Conservation (phyloP, 305 asterid genomes). For the Plantago coronopus region DNA sequence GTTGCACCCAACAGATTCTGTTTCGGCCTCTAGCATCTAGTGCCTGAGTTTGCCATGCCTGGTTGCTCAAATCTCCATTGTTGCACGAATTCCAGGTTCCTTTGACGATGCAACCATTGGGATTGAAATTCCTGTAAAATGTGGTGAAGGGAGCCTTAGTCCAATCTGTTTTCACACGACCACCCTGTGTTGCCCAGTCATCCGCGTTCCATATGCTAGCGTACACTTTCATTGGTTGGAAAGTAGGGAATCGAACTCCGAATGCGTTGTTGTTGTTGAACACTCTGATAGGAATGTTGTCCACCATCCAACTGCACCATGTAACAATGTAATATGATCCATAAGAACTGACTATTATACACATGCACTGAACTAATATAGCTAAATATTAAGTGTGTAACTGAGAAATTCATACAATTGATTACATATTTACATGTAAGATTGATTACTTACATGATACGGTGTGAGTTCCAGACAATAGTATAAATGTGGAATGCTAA, state of each 20-base stretch:
- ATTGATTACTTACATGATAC: not conserved
- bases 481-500: not conserved
- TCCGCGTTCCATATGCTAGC: too few relatives aligned
- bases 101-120: not conserved
- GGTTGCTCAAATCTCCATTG: not conserved
- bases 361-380: too few relatives aligned
- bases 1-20: not conserved
- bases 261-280: not conserved
- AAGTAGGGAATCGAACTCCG: not conserved
- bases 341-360: too few relatives aligned
- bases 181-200: too few relatives aligned
- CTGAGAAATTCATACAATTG: not conserved
- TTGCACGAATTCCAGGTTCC: not conserved
- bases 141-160: too few relatives aligned
- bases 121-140: not conserved
- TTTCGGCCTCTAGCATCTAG: not conserved
- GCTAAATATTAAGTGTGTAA: not conserved
- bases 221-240: too few relatives aligned
- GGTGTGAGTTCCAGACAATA: not conserved
- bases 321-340: not conserved
- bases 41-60: constrained; percentile 5
- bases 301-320: not conserved
- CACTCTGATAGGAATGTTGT: constrained; percentile 3
- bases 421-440: not conserved
- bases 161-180: too few relatives aligned